Conservation (phyloP, 2,329 filamentous ascomycete species). For the Tolypocladium inflatum region DNA sequence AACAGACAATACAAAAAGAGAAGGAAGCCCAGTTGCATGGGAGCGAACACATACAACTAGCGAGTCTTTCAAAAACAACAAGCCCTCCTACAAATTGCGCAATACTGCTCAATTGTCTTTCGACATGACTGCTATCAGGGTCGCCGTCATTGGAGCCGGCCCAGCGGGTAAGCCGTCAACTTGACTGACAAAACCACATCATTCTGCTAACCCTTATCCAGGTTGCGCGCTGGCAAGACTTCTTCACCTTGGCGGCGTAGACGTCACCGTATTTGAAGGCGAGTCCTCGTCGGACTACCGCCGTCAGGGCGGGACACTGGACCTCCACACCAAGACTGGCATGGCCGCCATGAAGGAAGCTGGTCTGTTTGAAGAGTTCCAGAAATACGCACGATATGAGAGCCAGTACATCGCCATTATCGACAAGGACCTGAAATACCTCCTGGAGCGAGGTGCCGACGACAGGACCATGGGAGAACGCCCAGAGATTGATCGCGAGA, state of each 20-base stretch:
- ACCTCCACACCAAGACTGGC: constrained; percentile 42
- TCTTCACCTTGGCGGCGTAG: constrained; percentile 34
- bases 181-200: too few species aligned
- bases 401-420: constrained; percentile 39
- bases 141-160: background rate
- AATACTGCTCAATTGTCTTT: too few species aligned
- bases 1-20: background rate
- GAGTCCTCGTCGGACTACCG: constrained; percentile 33
- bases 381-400: constrained; percentile 40
- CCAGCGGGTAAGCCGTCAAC: background rate
- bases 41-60: background rate
- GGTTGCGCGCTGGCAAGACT: constrained; percentile 33
- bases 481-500: constrained; percentile 43
- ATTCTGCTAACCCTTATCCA: background rate
- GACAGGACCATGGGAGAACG: constrained; percentile 17
- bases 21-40: too few species aligned
- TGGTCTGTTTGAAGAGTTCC: constrained; percentile 38
- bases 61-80: background rate
- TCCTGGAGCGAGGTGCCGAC: constrained; percentile 19
- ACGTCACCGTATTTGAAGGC: constrained; percentile 40
- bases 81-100: background rate
- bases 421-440: constrained; percentile 27
- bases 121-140: background rate
- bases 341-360: constrained; percentile 41
- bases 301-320: constrained; percentile 42